Conservation (phyloP, 2,329 filamentous ascomycete genomes). For the Sporothrix dimorphospora region DNA sequence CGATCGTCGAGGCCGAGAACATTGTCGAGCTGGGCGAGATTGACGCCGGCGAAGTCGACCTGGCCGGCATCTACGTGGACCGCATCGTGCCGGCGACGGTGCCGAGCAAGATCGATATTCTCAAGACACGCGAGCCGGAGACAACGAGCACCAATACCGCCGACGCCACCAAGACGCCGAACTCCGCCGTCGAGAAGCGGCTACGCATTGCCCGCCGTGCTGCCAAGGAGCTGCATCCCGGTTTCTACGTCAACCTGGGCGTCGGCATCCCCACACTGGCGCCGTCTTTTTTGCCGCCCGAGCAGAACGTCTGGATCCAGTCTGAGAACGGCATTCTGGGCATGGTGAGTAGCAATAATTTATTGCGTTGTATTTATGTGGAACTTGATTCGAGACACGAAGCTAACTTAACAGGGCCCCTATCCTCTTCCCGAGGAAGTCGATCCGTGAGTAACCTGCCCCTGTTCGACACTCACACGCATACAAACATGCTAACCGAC, state of each 20-base stretch:
- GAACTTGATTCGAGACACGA: not conserved
- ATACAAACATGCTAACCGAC: not conserved
- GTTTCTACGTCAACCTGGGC: conserved; percentile 79
- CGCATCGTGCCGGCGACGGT: conserved; percentile 75
- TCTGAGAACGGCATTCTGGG: conserved; percentile 14
- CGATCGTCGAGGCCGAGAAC: conserved; percentile 84
- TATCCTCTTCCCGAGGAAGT: conserved; percentile 19
- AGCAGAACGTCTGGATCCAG: conserved; percentile 59
- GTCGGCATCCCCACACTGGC: conserved; percentile 89
- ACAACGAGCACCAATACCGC: not conserved
- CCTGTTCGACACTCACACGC: not conserved
- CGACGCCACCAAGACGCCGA: not conserved
- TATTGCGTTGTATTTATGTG: not conserved
- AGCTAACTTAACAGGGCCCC: not conserved
- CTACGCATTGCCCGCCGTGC: conserved; percentile 76
- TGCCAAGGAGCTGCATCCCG: conserved; percentile 78
- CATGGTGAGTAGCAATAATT: not conserved
- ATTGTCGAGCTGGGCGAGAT: conserved; percentile 77
- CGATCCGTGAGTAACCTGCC: not conserved
- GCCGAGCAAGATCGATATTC: conserved; percentile 68
- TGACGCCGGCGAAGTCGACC: conserved; percentile 72
- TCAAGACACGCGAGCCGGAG: conserved; percentile 4
- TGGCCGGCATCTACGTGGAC: conserved; percentile 83
- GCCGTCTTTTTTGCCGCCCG: conserved; percentile 70
- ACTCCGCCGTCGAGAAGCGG: conserved; percentile 47